Evolutionary conservation across 176 grass and related monocot species (phyloP), one percentile per base, ranked within the genome.

Genomic region (Hordeum marinum): DNA sequence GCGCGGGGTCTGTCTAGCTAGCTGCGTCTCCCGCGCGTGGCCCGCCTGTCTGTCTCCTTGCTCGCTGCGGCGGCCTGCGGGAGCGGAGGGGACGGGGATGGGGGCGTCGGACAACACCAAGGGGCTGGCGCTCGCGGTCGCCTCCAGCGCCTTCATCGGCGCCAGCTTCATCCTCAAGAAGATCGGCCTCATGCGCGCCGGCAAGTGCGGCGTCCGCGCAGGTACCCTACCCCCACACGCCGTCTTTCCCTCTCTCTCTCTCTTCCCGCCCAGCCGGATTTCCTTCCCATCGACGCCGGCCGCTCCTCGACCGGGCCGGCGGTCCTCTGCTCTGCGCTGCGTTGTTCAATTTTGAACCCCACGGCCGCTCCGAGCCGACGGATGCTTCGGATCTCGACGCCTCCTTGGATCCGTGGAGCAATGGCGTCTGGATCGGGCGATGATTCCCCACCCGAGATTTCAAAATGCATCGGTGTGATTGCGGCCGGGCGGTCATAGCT

Each of bases 141-240:
- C 88, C 20, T 99, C 93, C 7, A 94, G 96, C 72, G 88, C 86
- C 34, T 99, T 99, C 85, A 92, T 99, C 83, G 96, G 93, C 45
- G 82, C 72, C 52, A 96, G 96, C 84, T 99, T 99, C 82, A 99
- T 99, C 88, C 81, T 99, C 77, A 99, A 99, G 86, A 99, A 99
- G 91, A 91, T 94, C 64, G 93, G 93, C 39, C 96, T 99, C 81
- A 88, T 83, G 40, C 85, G 91, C 76, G 96, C 93, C n/a, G 88
- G 83, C 21, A 94, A 95, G 88, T 83, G 75, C 39, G 93, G 96
- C 58, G 43, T 80, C 0, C 63, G 88, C 7, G 93, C 96, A 87
- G 96, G 96, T 98, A 45, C 25, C 14, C 11, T 11, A 12, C 42
- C 25, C 14, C 43, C 42, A 12, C 42, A 11, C 41, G 10, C 41